Evolutionary conservation across 768 basidiomycete genomes (phyloP), one percentile per base, ranked within the genome.

Genomic region (Paxillus involutus): DNA sequence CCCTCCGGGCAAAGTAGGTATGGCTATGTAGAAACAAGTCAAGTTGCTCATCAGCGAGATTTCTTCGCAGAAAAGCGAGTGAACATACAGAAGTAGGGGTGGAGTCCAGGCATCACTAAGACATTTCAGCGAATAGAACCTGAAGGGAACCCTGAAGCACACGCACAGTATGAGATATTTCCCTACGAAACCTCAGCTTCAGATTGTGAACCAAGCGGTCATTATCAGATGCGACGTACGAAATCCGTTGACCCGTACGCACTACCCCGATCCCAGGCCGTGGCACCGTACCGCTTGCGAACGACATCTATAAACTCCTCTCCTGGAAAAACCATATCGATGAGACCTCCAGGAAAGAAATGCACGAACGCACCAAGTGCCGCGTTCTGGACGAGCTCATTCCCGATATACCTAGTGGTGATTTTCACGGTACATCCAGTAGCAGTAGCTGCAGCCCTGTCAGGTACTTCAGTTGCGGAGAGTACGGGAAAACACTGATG

Each of bases 221-320:
- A 9, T 21, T 47, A 37, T 36, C 29, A 21, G 32, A 37, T 8
- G 21, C 14, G 6, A 73, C 87, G 74, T 60, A 91, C 91, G 58
- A 93, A 92, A 65, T 92, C 91, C 3, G 91, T 92, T 5, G 89
- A 92, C 12, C 88, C 90, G 43, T 77, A 78, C 6, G 74, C 71
- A 60, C 87, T 87, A 42, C 89, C 85, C 77, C 81, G 84, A 55
- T 80, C 78, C 61, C 84, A 80, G 64, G 87, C 84, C 51, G 87
- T 75, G 3, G 70, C 69, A 0, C 86, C 88, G 53, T 84, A 87
- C 51, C 81, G 81, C 56, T 80, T 83, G 16, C 77, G 70, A 33
- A 83, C 77, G 37, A 88, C 75, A 45, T 80, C 78, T 0, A 81
- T 82, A 32, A 89, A 84, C 63, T 88, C 86, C 13, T 75, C 77